Evolutionary conservation across 208 protist genomes (phyloP), one percentile per base, ranked within the genome.

Genomic region (Blastocrithidia nonstop): DNA sequence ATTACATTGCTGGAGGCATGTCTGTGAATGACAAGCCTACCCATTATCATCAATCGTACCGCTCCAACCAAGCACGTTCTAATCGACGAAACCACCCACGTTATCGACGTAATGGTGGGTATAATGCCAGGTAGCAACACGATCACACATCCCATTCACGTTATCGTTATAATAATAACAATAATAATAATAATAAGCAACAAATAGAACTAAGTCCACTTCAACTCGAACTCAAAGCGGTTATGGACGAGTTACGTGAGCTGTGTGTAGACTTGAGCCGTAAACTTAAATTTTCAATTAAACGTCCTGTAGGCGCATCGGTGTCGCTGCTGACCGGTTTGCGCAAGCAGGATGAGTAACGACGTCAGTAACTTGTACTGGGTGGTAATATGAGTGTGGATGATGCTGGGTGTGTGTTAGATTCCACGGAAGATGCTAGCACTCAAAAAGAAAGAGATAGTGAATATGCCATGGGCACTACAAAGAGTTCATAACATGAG

Each of bases 221-320:
- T n/a, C 71, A 89, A 52, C 41, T 71, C 20, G 81, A 84, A 40
- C 48, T 86, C 33, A 81, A 80, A 46, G 64, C 70, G 5, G 66
- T 85, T 21, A 43, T 88, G 32, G 66, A 76, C 26, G 75, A 87
- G 51, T 57, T 93, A 26, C 65, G 76, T 3, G 56, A 80, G 33
- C 49, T 82, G 19, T 88, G 83, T 61, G 39, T 66, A 7, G 58
- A 75, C 42, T 86, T 93, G 46, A 73, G 66, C 39, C 75, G 75
- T 15, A 63, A 49, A 3, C 24, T 93, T 13, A 86, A 86, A 41
- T 87, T 93, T 48, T 76, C 78, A 25, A 73, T 93, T 19, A 88
- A 85, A 41, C 65, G 60, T 8, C 78, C 15, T 22, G 6, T 40
- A 6, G 8, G 15, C 1, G 17, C 1, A 40, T 13, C 22, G 40